phyloP scores from a whole-genome alignment of 192 early-diverging fungal genomes.

The Nowakowskiella sp. region DNA sequence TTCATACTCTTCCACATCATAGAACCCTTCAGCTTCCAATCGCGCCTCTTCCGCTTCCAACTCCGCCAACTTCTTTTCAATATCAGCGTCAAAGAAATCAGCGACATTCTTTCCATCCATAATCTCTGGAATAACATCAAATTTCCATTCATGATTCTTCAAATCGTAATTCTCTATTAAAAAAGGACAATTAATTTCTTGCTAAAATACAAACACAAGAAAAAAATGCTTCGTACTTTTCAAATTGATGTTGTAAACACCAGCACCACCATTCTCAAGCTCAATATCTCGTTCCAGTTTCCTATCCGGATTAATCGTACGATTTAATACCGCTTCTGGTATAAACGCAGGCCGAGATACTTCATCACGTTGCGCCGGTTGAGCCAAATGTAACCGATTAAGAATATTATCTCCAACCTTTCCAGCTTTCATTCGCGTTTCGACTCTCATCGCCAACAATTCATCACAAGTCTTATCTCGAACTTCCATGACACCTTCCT shows the following conservation, averaged over 20 bases:
- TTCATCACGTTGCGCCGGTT: conserved; percentile 79
- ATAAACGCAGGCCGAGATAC: conserved; percentile 68
- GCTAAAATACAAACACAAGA: conserved; percentile 2
- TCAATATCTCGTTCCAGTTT: conserved; percentile 89
- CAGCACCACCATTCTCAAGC: conserved; percentile 81
- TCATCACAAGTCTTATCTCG: conserved; percentile 87
- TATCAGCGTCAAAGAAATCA: conserved; percentile 97
- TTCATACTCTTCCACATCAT: conserved; percentile 64
- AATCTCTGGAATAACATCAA: conserved; percentile 97
- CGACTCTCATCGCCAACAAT: conserved; percentile 84
- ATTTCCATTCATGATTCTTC: conserved; percentile 81
- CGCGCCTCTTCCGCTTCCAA: conserved; percentile 96
- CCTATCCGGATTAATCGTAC: conserved; percentile 71
- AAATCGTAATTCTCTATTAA: conserved; percentile 70
- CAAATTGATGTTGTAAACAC: conserved; percentile 92
- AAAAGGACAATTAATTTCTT: conserved; percentile 5
- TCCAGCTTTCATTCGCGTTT: conserved; percentile 85
- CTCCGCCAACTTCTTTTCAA: conserved; percentile 89
- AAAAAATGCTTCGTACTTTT: conserved; percentile 50
- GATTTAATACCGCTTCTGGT: conserved; percentile 62
- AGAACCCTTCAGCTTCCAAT: conserved; percentile 88
- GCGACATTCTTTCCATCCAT: conserved; percentile 97
- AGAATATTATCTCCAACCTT: conserved; percentile 87
- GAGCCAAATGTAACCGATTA: conserved; percentile 94
- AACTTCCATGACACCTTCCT: conserved; percentile 96